Conservation (phyloP, 2,329 filamentous ascomycete species). For the Claviceps sp. region DNA sequence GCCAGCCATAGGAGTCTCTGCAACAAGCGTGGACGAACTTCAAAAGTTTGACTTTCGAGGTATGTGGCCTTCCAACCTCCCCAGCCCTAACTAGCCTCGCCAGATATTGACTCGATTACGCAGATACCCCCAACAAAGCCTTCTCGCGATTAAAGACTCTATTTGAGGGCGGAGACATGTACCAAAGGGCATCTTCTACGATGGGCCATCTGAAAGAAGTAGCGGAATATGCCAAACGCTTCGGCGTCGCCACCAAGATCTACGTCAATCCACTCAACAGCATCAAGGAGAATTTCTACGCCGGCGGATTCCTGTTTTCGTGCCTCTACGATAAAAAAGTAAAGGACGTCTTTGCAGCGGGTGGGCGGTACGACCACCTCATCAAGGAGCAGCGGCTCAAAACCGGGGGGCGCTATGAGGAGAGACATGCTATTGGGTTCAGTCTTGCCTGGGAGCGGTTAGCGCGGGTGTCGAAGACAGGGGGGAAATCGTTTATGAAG, state of each 20-base stretch:
- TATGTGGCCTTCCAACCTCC: conserved; percentile 18
- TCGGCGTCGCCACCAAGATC: conserved; percentile 63
- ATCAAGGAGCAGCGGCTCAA: conserved; percentile 73
- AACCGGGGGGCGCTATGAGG: conserved; percentile 45
- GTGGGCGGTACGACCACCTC: conserved; percentile 81
- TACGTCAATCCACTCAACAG: conserved; percentile 78
- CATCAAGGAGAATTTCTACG: conserved; percentile 84
- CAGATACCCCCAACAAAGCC: conserved; percentile 42
- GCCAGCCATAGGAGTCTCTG: conserved; percentile 67
- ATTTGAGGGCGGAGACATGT: conserved; percentile 50
- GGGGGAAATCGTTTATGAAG: conserved; percentile 50
- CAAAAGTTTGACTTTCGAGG: conserved; percentile 83
- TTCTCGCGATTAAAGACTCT: conserved; percentile 45
- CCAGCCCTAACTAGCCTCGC: no score
- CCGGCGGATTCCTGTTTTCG: conserved; percentile 75
- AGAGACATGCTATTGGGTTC: conserved; percentile 79
- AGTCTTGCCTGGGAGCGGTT: conserved; percentile 81
- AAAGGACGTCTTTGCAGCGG: conserved; percentile 79
- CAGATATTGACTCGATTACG: neutral
- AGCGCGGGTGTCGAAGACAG: conserved; percentile 47
- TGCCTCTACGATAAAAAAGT: conserved; percentile 78
- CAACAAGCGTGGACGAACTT: conserved; percentile 82
- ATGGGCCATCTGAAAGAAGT: conserved; percentile 73
- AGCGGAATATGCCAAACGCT: conserved; percentile 59
- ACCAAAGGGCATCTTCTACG: conserved; percentile 60